phyloP scores from a whole-genome alignment of 2,329 filamentous ascomycete genomes.

The Beauveria scarabaeidicola region DNA sequence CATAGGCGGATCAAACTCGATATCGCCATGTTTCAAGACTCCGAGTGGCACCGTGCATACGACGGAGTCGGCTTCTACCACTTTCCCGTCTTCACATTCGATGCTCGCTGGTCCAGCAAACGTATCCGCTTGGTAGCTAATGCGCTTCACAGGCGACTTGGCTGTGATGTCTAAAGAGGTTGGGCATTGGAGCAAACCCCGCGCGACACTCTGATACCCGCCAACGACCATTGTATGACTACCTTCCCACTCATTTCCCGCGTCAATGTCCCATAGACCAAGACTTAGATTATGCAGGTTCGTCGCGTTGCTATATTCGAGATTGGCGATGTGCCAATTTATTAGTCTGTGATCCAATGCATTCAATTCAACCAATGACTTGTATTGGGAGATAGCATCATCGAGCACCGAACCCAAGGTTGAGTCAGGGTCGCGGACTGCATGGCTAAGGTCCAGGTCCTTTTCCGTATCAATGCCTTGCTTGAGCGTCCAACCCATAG shows the following conservation, averaged over 20 bases:
- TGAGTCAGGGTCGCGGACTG: constrained; percentile 55
- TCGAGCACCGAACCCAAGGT: constrained; percentile 89
- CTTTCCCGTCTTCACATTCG: constrained; percentile 68
- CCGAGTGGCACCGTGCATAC: constrained; percentile 85
- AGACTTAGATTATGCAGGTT: constrained; percentile 83
- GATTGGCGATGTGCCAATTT: constrained; percentile 97
- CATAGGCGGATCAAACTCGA: constrained; percentile 85
- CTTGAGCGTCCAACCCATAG: constrained; percentile 76
- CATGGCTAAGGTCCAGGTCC: constrained; percentile 62
- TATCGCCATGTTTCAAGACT: constrained; percentile 72
- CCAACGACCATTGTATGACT: constrained; percentile 89
- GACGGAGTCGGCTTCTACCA: constrained; percentile 79
- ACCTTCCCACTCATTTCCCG: constrained; percentile 95
- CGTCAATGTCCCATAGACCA: constrained; percentile 91
- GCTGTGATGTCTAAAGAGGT: constrained; percentile 68
- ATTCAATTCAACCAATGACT: constrained; percentile 69
- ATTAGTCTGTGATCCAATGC: constrained; percentile 82
- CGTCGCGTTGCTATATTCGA: constrained; percentile 94
- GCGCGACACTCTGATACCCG: constrained; percentile 88
- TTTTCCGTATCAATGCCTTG: constrained; percentile 52
- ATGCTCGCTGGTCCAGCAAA: constrained; percentile 46
- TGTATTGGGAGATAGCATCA: constrained; percentile 82
- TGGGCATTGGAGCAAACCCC: constrained; percentile 72
- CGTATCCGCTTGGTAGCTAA: constrained; percentile 51
- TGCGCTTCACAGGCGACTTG: constrained; percentile 61